phyloP scores from a whole-genome alignment of 2,329 filamentous ascomycete species.

The Cercospora nicotianae region DNA sequence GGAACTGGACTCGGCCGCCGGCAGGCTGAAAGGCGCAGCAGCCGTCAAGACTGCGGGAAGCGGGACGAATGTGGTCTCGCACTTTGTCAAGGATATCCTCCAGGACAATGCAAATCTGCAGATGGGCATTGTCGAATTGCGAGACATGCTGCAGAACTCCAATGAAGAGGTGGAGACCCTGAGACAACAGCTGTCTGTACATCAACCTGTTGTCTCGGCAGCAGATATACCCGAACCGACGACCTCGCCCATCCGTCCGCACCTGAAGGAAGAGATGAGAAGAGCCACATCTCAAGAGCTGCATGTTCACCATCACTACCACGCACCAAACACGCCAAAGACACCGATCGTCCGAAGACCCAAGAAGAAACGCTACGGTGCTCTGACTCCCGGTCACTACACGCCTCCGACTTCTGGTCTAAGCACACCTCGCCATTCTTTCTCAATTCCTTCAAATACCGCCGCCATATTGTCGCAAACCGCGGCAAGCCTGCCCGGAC shows the following conservation, averaged over 20 bases:
- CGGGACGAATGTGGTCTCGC: slow-evolving; percentile 75
- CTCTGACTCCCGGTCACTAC: slow-evolving; percentile 57
- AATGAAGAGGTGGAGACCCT: slow-evolving; percentile 91
- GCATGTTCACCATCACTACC: slow-evolving; percentile 94
- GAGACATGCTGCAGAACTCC: slow-evolving; percentile 85
- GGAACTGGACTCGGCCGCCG: slow-evolving; percentile 76
- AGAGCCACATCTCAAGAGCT: slow-evolving; percentile 72
- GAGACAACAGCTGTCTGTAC: slow-evolving; percentile 75
- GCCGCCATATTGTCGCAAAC: slow-evolving; percentile 64
- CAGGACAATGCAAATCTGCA: slow-evolving; percentile 95
- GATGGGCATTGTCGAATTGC: slow-evolving; percentile 83
- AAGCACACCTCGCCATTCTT: slow-evolving; percentile 41
- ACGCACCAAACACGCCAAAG: slow-evolving; percentile 55
- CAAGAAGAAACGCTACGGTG: slow-evolving; percentile 68
- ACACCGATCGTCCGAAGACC: slow-evolving; percentile 47
- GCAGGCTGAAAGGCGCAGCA: slow-evolving; percentile 77
- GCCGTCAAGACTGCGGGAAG: slow-evolving; percentile 65
- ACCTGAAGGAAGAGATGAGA: slow-evolving; percentile 66
- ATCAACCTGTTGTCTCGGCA: slow-evolving; percentile 65
- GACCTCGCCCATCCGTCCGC: slow-evolving; percentile 30
- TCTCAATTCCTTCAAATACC: slow-evolving; percentile 51
- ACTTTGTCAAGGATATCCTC: slow-evolving; percentile 93
- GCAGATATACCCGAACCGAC: slow-evolving; percentile 26
- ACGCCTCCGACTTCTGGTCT: slow-evolving; percentile 43
- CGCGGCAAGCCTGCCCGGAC: slow-evolving; percentile 57